Conservation (phyloP, 179 eudicot species). For the Pouteria campechiana region DNA sequence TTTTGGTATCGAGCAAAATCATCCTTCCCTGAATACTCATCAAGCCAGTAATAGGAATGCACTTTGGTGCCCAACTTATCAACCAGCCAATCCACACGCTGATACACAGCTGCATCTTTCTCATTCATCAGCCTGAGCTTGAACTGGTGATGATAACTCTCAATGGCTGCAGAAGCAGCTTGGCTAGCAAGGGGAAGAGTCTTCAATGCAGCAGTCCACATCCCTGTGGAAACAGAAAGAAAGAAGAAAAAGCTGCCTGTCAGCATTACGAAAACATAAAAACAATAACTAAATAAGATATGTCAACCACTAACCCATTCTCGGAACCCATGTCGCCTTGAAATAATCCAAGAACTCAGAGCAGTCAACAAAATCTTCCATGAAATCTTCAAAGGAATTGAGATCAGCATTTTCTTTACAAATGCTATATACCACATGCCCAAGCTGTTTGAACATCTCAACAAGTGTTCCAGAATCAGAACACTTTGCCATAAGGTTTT, state of each 20-base stretch:
- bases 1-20: constrained; percentile 74
- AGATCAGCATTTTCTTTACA: constrained; percentile 43
- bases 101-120: constrained; percentile 33
- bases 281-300: too few species aligned
- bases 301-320: constrained; percentile 75
- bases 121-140: constrained; percentile 61
- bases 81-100: constrained; percentile 84
- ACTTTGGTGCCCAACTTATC: constrained; percentile 74
- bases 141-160: constrained; percentile 76
- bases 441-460: constrained; percentile 49
- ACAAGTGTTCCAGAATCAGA: constrained; percentile 39
- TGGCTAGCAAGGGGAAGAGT: constrained; percentile 76
- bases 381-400: constrained; percentile 38
- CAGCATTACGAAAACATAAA: too few species aligned
- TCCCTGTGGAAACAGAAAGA: constrained; percentile 27
- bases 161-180: constrained; percentile 68
- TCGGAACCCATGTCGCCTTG: constrained; percentile 85
- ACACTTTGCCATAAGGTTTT: constrained; percentile 67
- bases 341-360: constrained; percentile 71
- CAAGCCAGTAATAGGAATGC: constrained; percentile 92
- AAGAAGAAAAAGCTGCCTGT: constrained; percentile 1
- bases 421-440: constrained; percentile 40
- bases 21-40: constrained; percentile 70
- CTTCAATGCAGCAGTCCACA: constrained; percentile 42
- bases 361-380: constrained; percentile 50